Base-by-base conservation (phyloP, 805 yeast genomes). In the Deakozyma indianensis region DNA sequence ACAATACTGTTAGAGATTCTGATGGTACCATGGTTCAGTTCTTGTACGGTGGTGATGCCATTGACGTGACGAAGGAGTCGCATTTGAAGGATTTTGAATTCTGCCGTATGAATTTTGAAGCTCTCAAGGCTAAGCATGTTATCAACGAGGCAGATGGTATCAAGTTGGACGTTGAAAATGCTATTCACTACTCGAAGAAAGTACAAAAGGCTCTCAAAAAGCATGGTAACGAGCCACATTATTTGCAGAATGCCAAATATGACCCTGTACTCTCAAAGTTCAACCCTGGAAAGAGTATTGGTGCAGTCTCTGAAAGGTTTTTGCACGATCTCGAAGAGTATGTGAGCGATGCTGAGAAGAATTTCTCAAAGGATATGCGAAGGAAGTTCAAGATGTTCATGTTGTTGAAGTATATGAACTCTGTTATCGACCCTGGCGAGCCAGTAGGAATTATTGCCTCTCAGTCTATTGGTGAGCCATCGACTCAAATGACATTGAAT, bases 401-500 rank as follows among this genome's bases (percentile, higher is more conserved):
- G 98, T 96, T 90, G 69, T 74, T 92, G 70, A 94, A 94, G 67
- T 92, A 92, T 67, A 92, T 90, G 96, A 82, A 94, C 58, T 87
- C 97, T 9, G 70, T 88, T 53, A 80, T 92, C 45, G 77, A 86
- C 57, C 97, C 99, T 3, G 98, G 99, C 62, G 99, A 92, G 65
- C 78, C 96, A 44, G 97, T 92, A 46, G 99, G 99, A 67, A 88
- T 92, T 59, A 81, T 94, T 67, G 99, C 98, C 4, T 83, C 96
- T 21, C 97, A 92, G 68, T 87, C 96, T 45, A 80, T 92, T 63
- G 99, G 99, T 67, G 99, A 92, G 67, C 99, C 99, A 44, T 86
- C 96, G 3, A 92, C 99, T 2, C 99, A 92, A 70, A 92, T 92
- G 99, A 92, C 99, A 16, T 75, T 85, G 58, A 85, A 85, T 64